phyloP scores from a whole-genome alignment of 2,329 filamentous ascomycete species.

The Verticillium nubilum region DNA sequence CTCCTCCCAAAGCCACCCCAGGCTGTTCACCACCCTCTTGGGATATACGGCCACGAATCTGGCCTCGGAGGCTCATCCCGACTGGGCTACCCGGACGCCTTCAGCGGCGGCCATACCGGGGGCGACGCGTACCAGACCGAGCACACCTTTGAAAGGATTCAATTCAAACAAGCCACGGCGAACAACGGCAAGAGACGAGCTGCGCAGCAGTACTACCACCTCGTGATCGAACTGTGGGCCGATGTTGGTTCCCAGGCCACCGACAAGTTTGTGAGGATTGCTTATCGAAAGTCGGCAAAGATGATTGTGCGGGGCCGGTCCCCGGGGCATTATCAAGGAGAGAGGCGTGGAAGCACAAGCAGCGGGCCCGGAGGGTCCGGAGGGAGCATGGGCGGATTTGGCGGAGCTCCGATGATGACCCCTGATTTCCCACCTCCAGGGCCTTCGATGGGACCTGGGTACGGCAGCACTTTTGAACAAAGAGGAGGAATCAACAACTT shows the following conservation, averaged over 20 bases:
- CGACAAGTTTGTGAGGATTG: constrained; percentile 64
- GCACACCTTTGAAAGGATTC: constrained; percentile 77
- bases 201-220: constrained; percentile 86
- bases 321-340: constrained; percentile 73
- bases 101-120: constrained; percentile 27
- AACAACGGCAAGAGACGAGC: constrained; percentile 90
- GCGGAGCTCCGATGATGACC: constrained; percentile 28
- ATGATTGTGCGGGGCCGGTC: constrained; percentile 85
- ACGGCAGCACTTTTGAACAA: constrained; percentile 16
- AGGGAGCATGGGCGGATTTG: constrained; percentile 50
- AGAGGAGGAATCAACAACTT: constrained; percentile 35
- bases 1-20: constrained; percentile 58
- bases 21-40: constrained; percentile 36
- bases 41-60: constrained; percentile 36
- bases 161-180: constrained; percentile 89
- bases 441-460: constrained; percentile 32
- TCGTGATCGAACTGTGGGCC: constrained; percentile 80
- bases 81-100: constrained; percentile 19
- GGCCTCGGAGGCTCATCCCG: constrained; percentile 25
- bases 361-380: constrained; percentile 63
- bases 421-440: constrained; percentile 30
- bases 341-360: constrained; percentile 61
- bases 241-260: constrained; percentile 49
- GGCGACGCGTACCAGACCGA: constrained; percentile 41
- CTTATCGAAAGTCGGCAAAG: constrained; percentile 66